A percentile compares a stretch with the other conserved stretches of the same genome.
Evolutionary conservation across 306 rosid genomes (phyloP).

Genomic region (Hylodesmum podocarpum): DNA sequence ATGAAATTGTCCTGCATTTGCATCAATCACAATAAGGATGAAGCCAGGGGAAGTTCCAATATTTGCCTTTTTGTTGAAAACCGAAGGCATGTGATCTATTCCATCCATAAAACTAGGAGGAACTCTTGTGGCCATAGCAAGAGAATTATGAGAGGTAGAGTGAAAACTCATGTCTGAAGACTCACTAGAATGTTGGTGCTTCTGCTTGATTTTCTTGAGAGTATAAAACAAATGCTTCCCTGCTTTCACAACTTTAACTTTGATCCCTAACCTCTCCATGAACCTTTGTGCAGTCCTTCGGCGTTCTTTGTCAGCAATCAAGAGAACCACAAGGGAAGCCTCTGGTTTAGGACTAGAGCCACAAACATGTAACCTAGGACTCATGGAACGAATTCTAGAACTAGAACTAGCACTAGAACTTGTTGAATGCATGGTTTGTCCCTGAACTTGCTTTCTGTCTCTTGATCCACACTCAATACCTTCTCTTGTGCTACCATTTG

Average conservation of each 20-base stretch:
- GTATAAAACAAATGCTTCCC: slow-evolving; percentile 1
- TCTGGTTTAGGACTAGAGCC: slow-evolving; percentile 37
- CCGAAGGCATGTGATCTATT: slow-evolving; percentile 19
- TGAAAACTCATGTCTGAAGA: slow-evolving; percentile 22
- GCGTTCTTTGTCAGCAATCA: slow-evolving; percentile 18
- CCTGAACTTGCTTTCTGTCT: slow-evolving; percentile 9
- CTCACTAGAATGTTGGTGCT: not conserved
- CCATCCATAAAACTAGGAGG: slow-evolving; percentile 28
- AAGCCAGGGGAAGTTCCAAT: slow-evolving; percentile 26
- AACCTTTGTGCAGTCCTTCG: slow-evolving; percentile 24
- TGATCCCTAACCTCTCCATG: slow-evolving; percentile 41
- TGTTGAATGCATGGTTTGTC: not conserved
- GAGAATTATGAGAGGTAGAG: slow-evolving; percentile 13
- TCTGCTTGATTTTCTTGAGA: slow-evolving; percentile 37
- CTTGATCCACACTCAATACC: slow-evolving; percentile 24
- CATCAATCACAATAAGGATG: slow-evolving; percentile 41
- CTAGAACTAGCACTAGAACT: slow-evolving; percentile 39
- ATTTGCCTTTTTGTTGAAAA: slow-evolving; percentile 27
- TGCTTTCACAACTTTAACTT: slow-evolving; percentile 31
- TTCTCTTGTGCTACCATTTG: slow-evolving; percentile 29
- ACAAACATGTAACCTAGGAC: slow-evolving; percentile 36
- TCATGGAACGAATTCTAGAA: slow-evolving; percentile 34
- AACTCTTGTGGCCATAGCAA: slow-evolving; percentile 11
- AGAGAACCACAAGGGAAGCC: slow-evolving; percentile 43
- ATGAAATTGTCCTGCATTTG: slow-evolving; percentile 32